Base-by-base conservation (phyloP, 805 yeast genomes). In the Candida piceae region DNA sequence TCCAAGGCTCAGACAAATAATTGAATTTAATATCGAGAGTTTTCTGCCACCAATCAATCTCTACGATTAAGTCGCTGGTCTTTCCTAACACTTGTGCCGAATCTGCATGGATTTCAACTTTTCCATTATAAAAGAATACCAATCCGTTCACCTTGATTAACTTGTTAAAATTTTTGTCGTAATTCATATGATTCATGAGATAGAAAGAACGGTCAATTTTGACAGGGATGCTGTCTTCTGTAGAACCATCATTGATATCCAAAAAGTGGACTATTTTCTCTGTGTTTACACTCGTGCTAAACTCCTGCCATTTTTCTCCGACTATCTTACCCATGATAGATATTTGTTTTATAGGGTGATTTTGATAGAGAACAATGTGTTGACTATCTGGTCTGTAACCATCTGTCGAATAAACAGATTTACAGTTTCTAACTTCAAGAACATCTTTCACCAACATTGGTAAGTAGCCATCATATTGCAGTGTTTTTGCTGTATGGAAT, bases 321-420 rank as follows among this genome's bases (percentile, higher is more conserved):
- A 55, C 42, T 3, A 70, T 49, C 12, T 52, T 47, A 0, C 77
- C 79, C 24, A 53, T 32, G 0, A 73, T 39, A 11, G 45, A 42
- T 0, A 73, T 46, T 16, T 45, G 46, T 15, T 50, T 44, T 2
- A 72, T 34, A 0, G 79, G 79, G 49, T 71, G 69, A 41, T 73
- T 73, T 1, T 52, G 49, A 26, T 60, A 49, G 50, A 73, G 45
- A 4, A 61, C 39, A 4, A 59, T 55, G 8, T 45, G 43, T 3
- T 49, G 35, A 2, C 20, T 32, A 15, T 38, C 31, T 0, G 50
- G 43, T 1, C 39, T 29, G 12, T 39, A 30, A 1, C 60, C 65
- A 11, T 46, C 39, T n/a, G 38, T 34, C 3, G 50, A 55, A 35
- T 66, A 65, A 0, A 63, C 34, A 0, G 47, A 44, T 2, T 49